phyloP scores from a whole-genome alignment of 176 grass and related monocot species.

The Typha latifolia region DNA sequence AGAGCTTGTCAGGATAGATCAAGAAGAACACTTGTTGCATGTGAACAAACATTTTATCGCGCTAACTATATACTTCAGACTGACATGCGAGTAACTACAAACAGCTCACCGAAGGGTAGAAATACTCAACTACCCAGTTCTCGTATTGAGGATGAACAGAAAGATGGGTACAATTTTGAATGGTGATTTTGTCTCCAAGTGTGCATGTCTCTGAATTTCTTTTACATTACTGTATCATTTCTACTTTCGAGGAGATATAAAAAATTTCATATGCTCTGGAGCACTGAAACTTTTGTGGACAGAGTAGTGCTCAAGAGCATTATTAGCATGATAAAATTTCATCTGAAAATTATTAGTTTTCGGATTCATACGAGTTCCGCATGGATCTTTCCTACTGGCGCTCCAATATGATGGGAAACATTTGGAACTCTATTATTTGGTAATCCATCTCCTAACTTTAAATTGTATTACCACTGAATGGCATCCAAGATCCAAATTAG shows the following conservation, averaged over 20 bases:
- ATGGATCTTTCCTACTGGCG: no score
- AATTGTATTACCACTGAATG: no score
- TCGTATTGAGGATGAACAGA: constrained; percentile 14
- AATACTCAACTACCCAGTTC: constrained; percentile 8
- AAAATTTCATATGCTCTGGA: constrained; percentile 5
- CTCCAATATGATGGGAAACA: no score
- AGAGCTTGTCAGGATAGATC: neutral
- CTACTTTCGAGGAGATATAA: constrained; percentile 20
- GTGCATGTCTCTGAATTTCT: constrained; percentile 20
- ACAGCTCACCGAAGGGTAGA: neutral
- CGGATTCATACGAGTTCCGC: no score
- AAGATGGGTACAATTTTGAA: constrained; percentile 20
- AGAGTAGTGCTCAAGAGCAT: neutral
- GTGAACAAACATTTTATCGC: neutral
- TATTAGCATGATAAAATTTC: neutral
- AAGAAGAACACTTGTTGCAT: no score
- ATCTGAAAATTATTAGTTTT: neutral
- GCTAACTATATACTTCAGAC: neutral
- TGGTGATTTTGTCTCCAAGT: constrained; percentile 18
- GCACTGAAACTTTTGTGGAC: constrained; percentile 3
- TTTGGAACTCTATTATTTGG: neutral
- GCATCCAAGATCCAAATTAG: no score
- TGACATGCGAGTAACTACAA: neutral
- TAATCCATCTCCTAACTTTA: no score
- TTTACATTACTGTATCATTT: constrained; percentile 10